A percentile compares a stretch with the other conserved stretches of the same genome.
Conservation (phyloP, 2,329 filamentous ascomycete genomes). For the Botrytis byssoidea region DNA sequence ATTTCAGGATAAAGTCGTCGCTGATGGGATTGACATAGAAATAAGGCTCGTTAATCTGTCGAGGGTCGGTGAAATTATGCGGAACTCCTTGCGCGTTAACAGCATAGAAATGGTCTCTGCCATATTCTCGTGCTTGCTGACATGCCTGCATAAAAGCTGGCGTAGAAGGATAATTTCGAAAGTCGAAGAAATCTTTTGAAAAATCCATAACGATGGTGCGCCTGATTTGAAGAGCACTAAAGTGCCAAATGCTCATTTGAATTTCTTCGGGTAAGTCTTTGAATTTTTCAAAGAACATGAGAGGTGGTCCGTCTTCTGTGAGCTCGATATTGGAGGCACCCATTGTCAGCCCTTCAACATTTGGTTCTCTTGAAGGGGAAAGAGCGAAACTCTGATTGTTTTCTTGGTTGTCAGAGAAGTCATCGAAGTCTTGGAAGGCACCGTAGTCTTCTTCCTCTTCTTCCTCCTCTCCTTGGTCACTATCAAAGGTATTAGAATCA, state of each 20-base stretch:
- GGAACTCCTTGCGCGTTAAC: background rate
- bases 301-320: background rate
- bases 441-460: background rate
- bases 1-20: constrained; percentile 10
- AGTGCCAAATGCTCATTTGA: background rate
- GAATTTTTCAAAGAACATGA: background rate
- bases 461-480: background rate
- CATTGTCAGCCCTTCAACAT: background rate
- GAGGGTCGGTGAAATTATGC: background rate
- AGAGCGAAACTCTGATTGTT: background rate
- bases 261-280: background rate
- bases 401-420: background rate
- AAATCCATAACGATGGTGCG: background rate
- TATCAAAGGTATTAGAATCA: background rate
- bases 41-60: background rate
- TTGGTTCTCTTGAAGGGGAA: background rate
- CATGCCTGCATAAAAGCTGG: constrained; percentile 12
- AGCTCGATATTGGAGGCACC: background rate
- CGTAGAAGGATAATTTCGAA: background rate
- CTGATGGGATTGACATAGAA: background rate
- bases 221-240: background rate
- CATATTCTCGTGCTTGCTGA: background rate
- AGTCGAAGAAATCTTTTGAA: background rate
- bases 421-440: background rate
- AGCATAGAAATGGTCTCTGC: background rate